phyloP scores from a whole-genome alignment of 495 filamentous ascomycete species.

The Lophium mytilinum region DNA sequence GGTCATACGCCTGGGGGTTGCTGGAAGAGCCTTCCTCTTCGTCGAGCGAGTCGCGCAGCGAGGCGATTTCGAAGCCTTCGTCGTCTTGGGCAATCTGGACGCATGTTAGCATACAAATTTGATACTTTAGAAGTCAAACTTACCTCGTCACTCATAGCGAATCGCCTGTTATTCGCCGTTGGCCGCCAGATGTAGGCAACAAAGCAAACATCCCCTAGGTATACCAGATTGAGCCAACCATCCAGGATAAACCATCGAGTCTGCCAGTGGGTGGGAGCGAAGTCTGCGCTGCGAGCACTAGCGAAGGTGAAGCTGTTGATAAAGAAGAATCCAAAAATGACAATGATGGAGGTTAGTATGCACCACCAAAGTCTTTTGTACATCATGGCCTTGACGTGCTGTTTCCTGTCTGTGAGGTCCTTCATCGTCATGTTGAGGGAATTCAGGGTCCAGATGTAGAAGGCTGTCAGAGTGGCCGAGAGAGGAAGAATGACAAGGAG shows the following conservation, averaged over 20 bases:
- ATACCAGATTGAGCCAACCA: constrained; percentile 95
- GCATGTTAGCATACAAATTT: background rate
- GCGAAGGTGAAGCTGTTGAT: constrained; percentile 93
- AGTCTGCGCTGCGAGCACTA: constrained; percentile 70
- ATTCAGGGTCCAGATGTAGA: constrained; percentile 99
- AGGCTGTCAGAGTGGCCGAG: constrained; percentile 85
- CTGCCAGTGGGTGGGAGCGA: constrained; percentile 93
- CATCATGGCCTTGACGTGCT: constrained; percentile 88
- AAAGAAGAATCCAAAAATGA: constrained; percentile 95
- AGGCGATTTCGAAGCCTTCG: constrained; percentile 94
- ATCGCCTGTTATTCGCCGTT: constrained; percentile 91
- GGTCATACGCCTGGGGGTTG: constrained; percentile 20
- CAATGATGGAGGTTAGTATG: constrained; percentile 81
- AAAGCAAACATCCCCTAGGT: constrained; percentile 82
- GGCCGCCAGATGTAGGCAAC: constrained; percentile 97
- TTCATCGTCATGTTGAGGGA: constrained; percentile 91
- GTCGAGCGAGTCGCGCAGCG: constrained; percentile 77
- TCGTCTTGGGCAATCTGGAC: constrained; percentile 87
- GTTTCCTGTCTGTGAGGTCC: constrained; percentile 86
- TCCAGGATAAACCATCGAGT: constrained; percentile 95
- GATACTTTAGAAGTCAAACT: constrained; percentile 9
- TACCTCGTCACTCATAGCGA: constrained; percentile 97
- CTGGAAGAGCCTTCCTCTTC: constrained; percentile 38
- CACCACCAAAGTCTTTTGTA: constrained; percentile 99
- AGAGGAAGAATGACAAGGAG: constrained; percentile 91